Base-by-base conservation (phyloP, 495 filamentous ascomycete genomes). In the Hypoxylon lienhwacheense region DNA sequence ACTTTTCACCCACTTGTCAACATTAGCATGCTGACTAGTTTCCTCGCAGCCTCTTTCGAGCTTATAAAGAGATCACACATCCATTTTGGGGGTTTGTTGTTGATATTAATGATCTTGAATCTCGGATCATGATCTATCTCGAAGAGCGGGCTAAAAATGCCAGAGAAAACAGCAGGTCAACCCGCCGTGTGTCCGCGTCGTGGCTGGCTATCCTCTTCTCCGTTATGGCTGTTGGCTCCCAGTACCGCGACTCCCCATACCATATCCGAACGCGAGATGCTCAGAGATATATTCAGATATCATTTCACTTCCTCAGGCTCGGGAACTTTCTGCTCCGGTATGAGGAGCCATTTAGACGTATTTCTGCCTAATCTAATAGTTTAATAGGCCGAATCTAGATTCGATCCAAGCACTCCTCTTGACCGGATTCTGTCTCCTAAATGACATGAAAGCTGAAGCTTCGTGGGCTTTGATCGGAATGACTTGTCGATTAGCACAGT, bases 31-130 rank as follows among this genome's bases (percentile, higher is more conserved):
- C 52, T 56, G 25, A 50, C 24, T 32, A 0, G 32, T 35, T 17
- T 24, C 16, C 36, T 26, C 10, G 61, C 48, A 89, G 85, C 53
- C 78, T 90, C 32, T 84, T 92, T 53, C 70, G 77, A 22, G 84
- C 79, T 26, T 95, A 91, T 72, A 84, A 80, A 67, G 85, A 90
- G 54, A 87, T 88, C 8, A 82, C 87, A 4, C 82, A 87, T 28
- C 85, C 88, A 7, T 82, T 91, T 55, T 95, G 88, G 77, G 86
- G 88, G 3, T 88, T 89, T 11, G 77, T 95, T 25, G 78, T 84
- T 24, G 85, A 91, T 62, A 74, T 88, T 19, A 77, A 82, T 29
- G 73, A 76, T 21, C 73, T 92, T 12, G 86, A 90, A 64, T 75
- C 76, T 2, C 80, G 83, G 40, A 71, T 90, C 24, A 79, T 82